These are phyloP conservation scores for Scheffersomyces stambukii DNA, from an alignment of 1,139 yeast genomes.

Conservation along the genomic window DNA sequence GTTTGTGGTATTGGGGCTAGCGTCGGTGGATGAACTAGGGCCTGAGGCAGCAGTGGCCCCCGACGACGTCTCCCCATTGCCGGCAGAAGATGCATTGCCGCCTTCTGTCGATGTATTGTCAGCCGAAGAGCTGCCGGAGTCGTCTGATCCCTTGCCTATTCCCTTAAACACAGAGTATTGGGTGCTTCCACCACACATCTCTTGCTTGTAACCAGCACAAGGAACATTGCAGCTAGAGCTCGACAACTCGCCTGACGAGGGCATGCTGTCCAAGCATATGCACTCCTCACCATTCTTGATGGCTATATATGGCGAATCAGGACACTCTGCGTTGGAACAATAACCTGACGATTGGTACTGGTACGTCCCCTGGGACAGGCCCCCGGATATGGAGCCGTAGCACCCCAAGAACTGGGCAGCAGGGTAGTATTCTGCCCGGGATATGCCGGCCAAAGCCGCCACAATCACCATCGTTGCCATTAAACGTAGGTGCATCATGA, in stretches of 20 bases:
- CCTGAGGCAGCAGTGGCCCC: slow-evolving; percentile 16
- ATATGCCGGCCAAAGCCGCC: not conserved
- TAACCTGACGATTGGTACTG: slow-evolving; percentile 47
- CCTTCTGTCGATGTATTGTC: too few species aligned
- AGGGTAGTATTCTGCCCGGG: slow-evolving; percentile 5
- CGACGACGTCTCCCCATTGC: slow-evolving; percentile 1
- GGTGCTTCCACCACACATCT: slow-evolving; percentile 54
- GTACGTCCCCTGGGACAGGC: slow-evolving; percentile 30
- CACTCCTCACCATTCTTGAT: slow-evolving; percentile 57
- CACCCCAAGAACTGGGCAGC: slow-evolving; percentile 22
- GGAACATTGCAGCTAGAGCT: slow-evolving; percentile 33
- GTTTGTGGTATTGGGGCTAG: slow-evolving; percentile 1
- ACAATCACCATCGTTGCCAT: too few species aligned
- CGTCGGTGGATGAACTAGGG: slow-evolving; percentile 14
- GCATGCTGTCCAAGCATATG: slow-evolving; percentile 58
- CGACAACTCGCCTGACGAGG: slow-evolving; percentile 28
- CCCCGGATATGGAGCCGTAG: slow-evolving; percentile 25
- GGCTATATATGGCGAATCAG: slow-evolving; percentile 55
- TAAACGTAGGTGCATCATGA: not conserved
- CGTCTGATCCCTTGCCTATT: slow-evolving; percentile 1
- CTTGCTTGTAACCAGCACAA: slow-evolving; percentile 51
- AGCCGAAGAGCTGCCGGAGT: slow-evolving; percentile 6
- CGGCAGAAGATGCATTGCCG: slow-evolving; percentile 3
- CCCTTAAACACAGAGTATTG: slow-evolving; percentile 41
- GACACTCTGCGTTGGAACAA: slow-evolving; percentile 44